Base-by-base conservation (phyloP, 768 basidiomycete genomes). In the Boletus tylopilopsis region DNA sequence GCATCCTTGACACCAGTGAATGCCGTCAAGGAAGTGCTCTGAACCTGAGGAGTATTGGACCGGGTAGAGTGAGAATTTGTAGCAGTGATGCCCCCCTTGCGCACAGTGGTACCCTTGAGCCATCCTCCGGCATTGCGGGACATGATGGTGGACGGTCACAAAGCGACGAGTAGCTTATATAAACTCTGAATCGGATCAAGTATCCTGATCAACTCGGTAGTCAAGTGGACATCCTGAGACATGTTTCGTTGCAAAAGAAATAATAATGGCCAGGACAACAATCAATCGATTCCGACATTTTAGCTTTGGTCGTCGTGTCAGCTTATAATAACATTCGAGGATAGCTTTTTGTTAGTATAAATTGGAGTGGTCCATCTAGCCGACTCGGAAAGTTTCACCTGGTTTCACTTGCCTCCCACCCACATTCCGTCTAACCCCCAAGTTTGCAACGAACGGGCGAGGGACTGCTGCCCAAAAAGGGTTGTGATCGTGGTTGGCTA, bases 1-100 rank as follows among this genome's bases (percentile, higher is more conserved):
- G 82, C 76, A 76, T 93, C 90, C 65, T 91, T 91, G 57, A 93
- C 85, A 16, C 90, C 90, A 25, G 85, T 85, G 58, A 85, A 90
- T 58, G 88, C 71, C 1, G 85, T 88, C 1, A 78, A 70, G 2
- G 88, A 87, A 1, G 89, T 86, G 55, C 81, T 82, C 61, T 85
- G 84, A 6, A 86, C 72, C 55, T 83, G 78, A 3, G 81, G 85
- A 0, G 87, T 87, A 11, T 74, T 79, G 5, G 82, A 80, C 16
- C 87, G 81, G 4, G 85, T 76, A 33, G 73, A 66, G 19, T 72
- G 64, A 21, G 60, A 32, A 29, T 66, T 75, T 16, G 75, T 73
- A 13, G 76, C 61, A 21, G 73, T 49, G 6, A 69, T 62, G 12
- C 76, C 81, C 6, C 81, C 79, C 66, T 87, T 90, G 54, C 85